Base-by-base conservation (phyloP, 2,329 filamentous ascomycete genomes). In the Truncatella angustata region DNA sequence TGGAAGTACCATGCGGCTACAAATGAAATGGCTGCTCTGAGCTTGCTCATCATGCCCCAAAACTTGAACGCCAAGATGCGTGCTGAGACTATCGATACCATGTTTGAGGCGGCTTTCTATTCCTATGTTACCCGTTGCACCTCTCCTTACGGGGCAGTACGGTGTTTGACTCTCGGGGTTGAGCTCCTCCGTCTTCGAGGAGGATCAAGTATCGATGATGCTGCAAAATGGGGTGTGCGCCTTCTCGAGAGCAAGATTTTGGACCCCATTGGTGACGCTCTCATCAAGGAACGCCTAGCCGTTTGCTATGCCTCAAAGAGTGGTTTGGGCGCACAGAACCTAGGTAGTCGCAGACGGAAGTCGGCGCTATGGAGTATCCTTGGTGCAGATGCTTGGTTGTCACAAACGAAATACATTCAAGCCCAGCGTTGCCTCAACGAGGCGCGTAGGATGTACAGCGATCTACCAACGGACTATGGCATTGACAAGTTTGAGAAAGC, bases 1-100 rank as follows among this genome's bases (percentile, higher is more conserved):
- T 99, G 94, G 94, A 90, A 85, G 61, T 90, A 97, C 64, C 91
- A 97, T 66, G 94, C 94, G 0, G 93, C 90, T 3, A 88, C 90
- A 1, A 93, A 96, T 67, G 94, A 99, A 74, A 97, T 99, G 93
- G 87, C 89, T 26, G 92, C 90, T 4, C 74, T 97, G 11, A 90
- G 90, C 62, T 82, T 90, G 36, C 80, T 99, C 30, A 79, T 99
- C 54, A 86, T 87, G 62, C 85, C 90, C 0, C 82, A 88, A 54
- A 80, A 81, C 14, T 75, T 88, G 56, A 85, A 84, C 2, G 85
- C 87, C 12, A 96, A 92, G 66, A 84, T 82, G 24, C 85, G 93
- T 55, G 76, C 87, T 1, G 94, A 97, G 62, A 87, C 84, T 4
- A 81, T 97, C 35, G 90, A 95, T 61, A 83, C 90, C 60, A 90